Percentiles rank a stretch among this genome's conserved stretches.
Evolutionary conservation across 805 yeast genomes (phyloP).

Genomic region (Wickerhamomyces ciferrii): DNA sequence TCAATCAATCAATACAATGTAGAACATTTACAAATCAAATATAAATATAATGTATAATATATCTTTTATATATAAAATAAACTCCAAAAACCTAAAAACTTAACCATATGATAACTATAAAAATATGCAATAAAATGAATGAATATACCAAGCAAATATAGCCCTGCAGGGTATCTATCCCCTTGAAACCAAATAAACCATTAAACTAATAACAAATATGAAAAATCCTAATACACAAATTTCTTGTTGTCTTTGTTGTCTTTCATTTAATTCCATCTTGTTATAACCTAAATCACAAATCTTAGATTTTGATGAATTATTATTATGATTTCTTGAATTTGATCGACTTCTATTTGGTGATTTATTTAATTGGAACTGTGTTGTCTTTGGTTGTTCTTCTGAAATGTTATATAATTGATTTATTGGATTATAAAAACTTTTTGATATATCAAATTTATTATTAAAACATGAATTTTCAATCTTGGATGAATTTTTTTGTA

Average conservation of each 20-base stretch:
- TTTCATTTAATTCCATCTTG: background rate
- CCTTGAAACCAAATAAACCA: background rate
- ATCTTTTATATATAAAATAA: too few species aligned
- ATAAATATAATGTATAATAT: too few species aligned
- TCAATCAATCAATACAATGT: too few species aligned
- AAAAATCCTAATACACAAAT: background rate
- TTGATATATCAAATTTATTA: background rate
- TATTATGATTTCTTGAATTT: background rate
- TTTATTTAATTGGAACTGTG: background rate
- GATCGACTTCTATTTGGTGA: background rate
- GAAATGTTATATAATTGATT: background rate
- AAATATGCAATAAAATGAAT: background rate
- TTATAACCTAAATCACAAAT: background rate
- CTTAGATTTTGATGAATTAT: background rate
- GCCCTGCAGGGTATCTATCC: too few species aligned
- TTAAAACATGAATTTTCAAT: background rate
- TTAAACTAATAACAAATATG: background rate
- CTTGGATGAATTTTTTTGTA: background rate
- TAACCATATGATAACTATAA: too few species aligned
- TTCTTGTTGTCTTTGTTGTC: background rate
- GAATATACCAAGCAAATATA: background rate
- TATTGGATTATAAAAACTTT: background rate
- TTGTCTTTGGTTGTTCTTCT: background rate
- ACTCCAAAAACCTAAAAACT: too few species aligned
- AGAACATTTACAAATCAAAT: too few species aligned